Evolutionary conservation across 192 early-diverging fungal genomes (phyloP), one percentile per base, ranked within the genome.

Genomic region (Glomus cerebriforme): DNA sequence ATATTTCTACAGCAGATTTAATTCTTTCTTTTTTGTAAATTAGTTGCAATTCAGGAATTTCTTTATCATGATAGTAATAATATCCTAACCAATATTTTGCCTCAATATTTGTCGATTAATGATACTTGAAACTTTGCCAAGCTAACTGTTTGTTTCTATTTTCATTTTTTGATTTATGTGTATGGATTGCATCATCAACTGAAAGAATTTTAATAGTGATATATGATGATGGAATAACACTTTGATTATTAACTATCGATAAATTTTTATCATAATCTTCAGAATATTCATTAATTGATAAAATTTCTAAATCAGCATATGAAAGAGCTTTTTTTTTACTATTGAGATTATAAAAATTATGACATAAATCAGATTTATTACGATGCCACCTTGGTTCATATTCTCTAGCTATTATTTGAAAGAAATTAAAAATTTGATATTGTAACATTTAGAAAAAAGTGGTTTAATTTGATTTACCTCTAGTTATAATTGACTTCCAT

Each of bases 11-110:
- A 0, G 62, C 75, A 6, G 1, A 22, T 62, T 62, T 24, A 45
- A 60, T 24, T 31, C 31, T 49, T 37, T 37, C 59, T 39, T 76
- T 62, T 58, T 63, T 7, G 35, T 76, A 24, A n/a, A 17, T n/a
- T 7, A 22, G 19, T 26, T 27, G 43, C 9, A n/a, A 7, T 35
- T 76, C 59, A 8, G 60, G 74, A 22, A 64, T 17, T 37, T n/a
- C n/a, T 2, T 43, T 43, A 43, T 35, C 35, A 64, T 76, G 29
- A 64, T 63, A 64, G 10, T 64, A 34, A 24, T 75, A 62, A 64
- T 75, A 75, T 8, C 74, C 74, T 2, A 39, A 12, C 17, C 39
- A 75, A 17, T 76, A 76, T 27, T 64, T 64, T 12, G 74, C 74
- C 1, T 24, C 19, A 19, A 62, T 7, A 63, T 75, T 31, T 29